Conservation (phyloP, 805 yeast species). For the Candida endomychidarum region DNA sequence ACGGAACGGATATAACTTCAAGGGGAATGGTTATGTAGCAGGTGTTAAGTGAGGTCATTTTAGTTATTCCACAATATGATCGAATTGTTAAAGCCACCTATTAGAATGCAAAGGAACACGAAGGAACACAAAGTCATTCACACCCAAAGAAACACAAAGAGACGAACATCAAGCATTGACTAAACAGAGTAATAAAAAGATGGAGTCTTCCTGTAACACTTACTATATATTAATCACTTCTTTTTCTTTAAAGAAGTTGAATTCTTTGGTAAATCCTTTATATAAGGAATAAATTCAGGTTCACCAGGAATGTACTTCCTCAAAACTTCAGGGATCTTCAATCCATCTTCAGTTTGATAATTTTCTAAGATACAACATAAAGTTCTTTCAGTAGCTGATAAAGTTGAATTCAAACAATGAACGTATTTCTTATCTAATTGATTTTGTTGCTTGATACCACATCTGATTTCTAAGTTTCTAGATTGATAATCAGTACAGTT, state of each 20-base stretch:
- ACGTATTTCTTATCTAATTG: conserved; percentile 97
- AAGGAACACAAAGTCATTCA: too few species aligned
- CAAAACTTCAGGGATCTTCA: conserved; percentile 89
- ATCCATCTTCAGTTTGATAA: conserved; percentile 96
- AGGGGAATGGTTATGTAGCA: too few species aligned
- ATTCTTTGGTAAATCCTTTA: conserved; percentile 91
- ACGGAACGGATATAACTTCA: too few species aligned
- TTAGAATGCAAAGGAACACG: too few species aligned
- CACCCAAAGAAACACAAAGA: too few species aligned
- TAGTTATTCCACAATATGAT: too few species aligned
- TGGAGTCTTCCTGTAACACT: too few species aligned
- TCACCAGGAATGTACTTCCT: conserved; percentile 97
- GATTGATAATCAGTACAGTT: conserved; percentile 99
- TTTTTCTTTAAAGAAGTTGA: conserved; percentile 75
- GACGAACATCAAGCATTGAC: too few species aligned
- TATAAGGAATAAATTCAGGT: conserved; percentile 92
- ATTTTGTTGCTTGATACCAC: conserved; percentile 94
- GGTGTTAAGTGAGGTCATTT: too few species aligned
- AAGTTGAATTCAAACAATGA: conserved; percentile 95
- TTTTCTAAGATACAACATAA: conserved; percentile 96
- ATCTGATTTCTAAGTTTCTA: conserved; percentile 96
- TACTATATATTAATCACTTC: conserved; percentile 2
- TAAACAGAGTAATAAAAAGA: too few species aligned
- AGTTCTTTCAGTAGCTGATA: conserved; percentile 98
- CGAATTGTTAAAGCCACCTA: too few species aligned